These are phyloP conservation scores for Tolypocladium sp. DNA, from an alignment of 2,329 filamentous ascomycete species.

Conservation along the genomic window DNA sequence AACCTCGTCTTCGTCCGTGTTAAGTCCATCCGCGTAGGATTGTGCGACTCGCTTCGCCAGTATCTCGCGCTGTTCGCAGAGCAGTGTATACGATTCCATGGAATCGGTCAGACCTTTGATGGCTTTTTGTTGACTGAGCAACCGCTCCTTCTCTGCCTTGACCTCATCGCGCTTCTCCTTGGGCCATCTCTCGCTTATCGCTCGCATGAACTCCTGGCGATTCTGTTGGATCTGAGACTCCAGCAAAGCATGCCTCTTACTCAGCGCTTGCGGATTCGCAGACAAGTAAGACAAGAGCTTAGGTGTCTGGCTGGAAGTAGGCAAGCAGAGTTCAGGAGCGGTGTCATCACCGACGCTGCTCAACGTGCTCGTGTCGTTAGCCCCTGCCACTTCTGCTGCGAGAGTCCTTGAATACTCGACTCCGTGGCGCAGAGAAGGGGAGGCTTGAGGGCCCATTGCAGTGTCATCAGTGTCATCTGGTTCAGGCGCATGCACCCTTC, in stretches of 20 bases:
- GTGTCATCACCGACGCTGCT: not conserved
- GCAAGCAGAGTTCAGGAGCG: not conserved
- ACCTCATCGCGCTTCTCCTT: conserved; percentile 36
- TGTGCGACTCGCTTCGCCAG: conserved; percentile 37
- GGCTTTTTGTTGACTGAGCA: conserved; percentile 35
- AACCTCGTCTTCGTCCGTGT: conserved; percentile 42
- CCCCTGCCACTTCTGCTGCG: not conserved
- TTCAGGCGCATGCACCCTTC: too few species aligned
- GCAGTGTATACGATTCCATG: conserved; percentile 30
- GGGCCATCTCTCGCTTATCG: conserved; percentile 36
- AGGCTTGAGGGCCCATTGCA: too few species aligned
- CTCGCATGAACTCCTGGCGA: conserved; percentile 34
- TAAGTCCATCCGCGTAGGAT: conserved; percentile 39
- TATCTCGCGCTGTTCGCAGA: conserved; percentile 34
- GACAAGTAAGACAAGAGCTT: conserved; percentile 19
- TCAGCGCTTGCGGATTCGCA: conserved; percentile 20
- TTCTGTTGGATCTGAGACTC: conserved; percentile 36
- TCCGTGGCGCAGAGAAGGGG: not conserved
- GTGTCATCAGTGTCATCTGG: not conserved
- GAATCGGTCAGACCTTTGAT: conserved; percentile 31
- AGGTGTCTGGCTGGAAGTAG: conserved; percentile 15
- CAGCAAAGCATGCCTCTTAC: conserved; percentile 26
- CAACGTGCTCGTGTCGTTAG: not conserved
- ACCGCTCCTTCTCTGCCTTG: conserved; percentile 38
- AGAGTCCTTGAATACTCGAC: not conserved